These are phyloP conservation scores for Apiospora kogelbergensis DNA, from an alignment of 2,329 filamentous ascomycete species.

Conservation along the genomic window DNA sequence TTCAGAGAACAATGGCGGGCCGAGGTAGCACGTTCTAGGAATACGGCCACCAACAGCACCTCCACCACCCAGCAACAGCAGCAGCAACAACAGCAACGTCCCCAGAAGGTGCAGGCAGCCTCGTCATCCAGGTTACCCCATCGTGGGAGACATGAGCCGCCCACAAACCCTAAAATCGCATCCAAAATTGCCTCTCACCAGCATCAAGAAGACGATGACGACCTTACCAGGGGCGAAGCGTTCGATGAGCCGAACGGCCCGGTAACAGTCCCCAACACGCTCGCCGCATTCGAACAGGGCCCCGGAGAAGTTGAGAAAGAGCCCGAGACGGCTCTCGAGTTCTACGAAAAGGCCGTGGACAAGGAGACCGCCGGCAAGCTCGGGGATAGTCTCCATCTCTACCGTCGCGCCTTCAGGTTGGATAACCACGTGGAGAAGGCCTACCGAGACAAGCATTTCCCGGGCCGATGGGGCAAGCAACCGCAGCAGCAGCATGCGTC, in stretches of 20 bases:
- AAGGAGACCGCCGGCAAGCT: slow-evolving; percentile 82
- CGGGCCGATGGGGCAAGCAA: slow-evolving; percentile 55
- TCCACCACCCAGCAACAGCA: slow-evolving; percentile 19
- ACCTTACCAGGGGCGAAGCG: slow-evolving; percentile 27
- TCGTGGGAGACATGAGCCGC: neutral
- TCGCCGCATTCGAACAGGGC: slow-evolving; percentile 19
- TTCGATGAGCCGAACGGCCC: slow-evolving; percentile 28
- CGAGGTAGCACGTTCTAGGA: slow-evolving; percentile 60
- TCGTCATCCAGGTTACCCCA: neutral
- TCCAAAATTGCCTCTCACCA: slow-evolving; percentile 14
- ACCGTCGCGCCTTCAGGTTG: slow-evolving; percentile 89
- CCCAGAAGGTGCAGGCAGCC: slow-evolving; percentile 13
- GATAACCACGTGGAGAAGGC: slow-evolving; percentile 80
- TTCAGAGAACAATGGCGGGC: slow-evolving; percentile 86
- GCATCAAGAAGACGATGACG: slow-evolving; percentile 27
- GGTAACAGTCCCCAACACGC: slow-evolving; percentile 30
- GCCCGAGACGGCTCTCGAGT: slow-evolving; percentile 70
- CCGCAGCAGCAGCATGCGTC: slow-evolving; percentile 25
- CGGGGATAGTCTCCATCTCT: slow-evolving; percentile 84
- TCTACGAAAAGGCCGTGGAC: slow-evolving; percentile 90
- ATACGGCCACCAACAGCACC: slow-evolving; percentile 16
- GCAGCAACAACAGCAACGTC: slow-evolving; percentile 13
- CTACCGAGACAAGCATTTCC: slow-evolving; percentile 92
- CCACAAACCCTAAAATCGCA: slow-evolving; percentile 10
- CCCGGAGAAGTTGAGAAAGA: slow-evolving; percentile 24